Conservation (phyloP, 73 alveolate species). For the Symbiodinium natans region DNA sequence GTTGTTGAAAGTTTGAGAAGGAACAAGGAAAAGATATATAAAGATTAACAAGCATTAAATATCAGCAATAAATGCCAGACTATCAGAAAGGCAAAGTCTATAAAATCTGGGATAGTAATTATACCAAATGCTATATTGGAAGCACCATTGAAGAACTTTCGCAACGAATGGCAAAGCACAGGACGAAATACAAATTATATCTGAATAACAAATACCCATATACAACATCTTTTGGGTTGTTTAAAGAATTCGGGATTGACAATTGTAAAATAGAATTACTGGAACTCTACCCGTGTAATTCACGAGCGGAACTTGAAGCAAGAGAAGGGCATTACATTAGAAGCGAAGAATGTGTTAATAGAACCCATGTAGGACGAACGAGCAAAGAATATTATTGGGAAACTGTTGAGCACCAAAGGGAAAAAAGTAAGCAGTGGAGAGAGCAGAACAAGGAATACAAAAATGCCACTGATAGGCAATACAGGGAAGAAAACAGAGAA, state of each 20-base stretch:
- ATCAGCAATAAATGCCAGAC: too few species aligned
- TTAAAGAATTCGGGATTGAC: not conserved
- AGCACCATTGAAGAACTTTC: too few species aligned
- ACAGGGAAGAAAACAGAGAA: not conserved
- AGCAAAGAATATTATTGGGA: not conserved
- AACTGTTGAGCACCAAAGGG: not conserved
- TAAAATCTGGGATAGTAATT: too few species aligned
- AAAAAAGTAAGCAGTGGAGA: not conserved
- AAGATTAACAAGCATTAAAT: too few species aligned
- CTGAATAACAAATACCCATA: not conserved
- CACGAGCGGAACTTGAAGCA: not conserved
- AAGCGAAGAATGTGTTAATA: not conserved
- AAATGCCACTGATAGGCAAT: not conserved
- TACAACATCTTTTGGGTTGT: not conserved
- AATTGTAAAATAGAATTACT: constrained; percentile 15
- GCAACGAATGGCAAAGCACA: not conserved
- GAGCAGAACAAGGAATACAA: not conserved
- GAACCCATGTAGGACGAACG: not conserved
- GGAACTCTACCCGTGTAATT: constrained; percentile 9
- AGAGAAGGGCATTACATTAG: not conserved
- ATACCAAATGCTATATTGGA: too few species aligned
- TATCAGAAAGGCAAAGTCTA: too few species aligned
- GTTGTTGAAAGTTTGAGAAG: not conserved
- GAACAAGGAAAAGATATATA: too few species aligned
- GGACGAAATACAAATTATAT: not conserved